Base-by-base conservation (phyloP, 2,329 filamentous ascomycete genomes). In the Cladophialophora psammophila region DNA sequence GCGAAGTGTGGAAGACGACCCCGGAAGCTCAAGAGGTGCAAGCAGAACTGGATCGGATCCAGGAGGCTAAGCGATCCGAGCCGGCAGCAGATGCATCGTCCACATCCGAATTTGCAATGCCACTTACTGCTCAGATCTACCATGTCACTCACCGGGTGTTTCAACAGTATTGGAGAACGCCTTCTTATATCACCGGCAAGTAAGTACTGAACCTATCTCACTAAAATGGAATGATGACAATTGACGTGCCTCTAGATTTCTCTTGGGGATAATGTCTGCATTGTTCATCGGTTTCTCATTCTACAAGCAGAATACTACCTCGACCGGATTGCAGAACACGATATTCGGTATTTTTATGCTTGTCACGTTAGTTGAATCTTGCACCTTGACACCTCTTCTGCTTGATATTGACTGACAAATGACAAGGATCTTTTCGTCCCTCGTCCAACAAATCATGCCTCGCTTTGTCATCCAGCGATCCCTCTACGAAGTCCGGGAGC, bases 141-240 rank as follows among this genome's bases (percentile, higher is more conserved):
- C 83, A 88, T 74, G 91, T 93, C 66, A 86, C 87, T 3, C 77
- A 84, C 71, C 91, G 93, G 74, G 91, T 94, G 32, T 94, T 95
- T 82, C 87, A 94, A 77, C 92, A 96, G 77, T 95, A 94, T 84
- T 96, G 92, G 92, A 90, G 91, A 38, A 88, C 90, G 60, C 88
- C 90, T 0, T 87, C 87, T 1, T 93, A 93, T 75, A 80, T 91
- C 10, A 92, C 91, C 76, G 69, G 64, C 50, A 69, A 71, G 67
- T 68, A 79, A 82, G 75, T 83, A 79, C 88, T 63, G 91, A 90
- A 72, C 80, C 93, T 36, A 6, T 35, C 15, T 36, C 57, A 12
- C 35, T 56, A 5, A 26, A 18, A 13, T 4, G 12, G 18, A 15
- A 9, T 67, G n/a, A n/a, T 34, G 1, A 7, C 35, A 91, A 91